Conservation (phyloP, 495 filamentous ascomycete species). For the Penicillium parvum region DNA sequence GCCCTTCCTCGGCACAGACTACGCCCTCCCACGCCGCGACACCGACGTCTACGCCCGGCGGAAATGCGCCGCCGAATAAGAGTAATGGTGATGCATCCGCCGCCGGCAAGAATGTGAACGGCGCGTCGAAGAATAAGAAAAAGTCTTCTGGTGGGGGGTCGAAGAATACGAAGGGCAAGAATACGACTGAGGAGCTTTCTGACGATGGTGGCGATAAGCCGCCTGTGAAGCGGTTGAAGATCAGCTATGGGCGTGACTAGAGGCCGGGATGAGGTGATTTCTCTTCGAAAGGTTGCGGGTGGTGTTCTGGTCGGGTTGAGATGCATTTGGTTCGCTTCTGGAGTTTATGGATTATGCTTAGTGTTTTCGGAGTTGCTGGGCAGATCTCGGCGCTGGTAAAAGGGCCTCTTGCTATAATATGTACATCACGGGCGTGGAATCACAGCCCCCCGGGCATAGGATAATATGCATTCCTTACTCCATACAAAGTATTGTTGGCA, state of each 20-base stretch:
- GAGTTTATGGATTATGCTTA: conserved; percentile 13
- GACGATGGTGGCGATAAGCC: conserved; percentile 45
- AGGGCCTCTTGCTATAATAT: neutral
- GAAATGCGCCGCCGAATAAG: conserved; percentile 24
- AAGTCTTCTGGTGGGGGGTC: conserved; percentile 30
- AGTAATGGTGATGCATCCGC: conserved; percentile 27
- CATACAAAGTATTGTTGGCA: neutral
- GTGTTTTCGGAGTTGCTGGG: neutral
- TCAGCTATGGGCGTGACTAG: conserved; percentile 47
- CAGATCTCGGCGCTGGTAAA: neutral
- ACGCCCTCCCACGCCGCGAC: conserved; percentile 50
- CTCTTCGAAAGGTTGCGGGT: too few relatives aligned
- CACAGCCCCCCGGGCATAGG: too few relatives aligned
- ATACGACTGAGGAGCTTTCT: conserved; percentile 35
- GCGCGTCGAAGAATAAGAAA: conserved; percentile 46
- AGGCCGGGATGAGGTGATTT: neutral
- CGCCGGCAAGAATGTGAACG: conserved; percentile 12
- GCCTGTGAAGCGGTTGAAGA: conserved; percentile 47
- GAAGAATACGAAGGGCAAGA: conserved; percentile 31
- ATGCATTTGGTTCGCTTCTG: too few relatives aligned
- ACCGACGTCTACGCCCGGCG: conserved; percentile 40
- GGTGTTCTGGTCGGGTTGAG: conserved; percentile 6
- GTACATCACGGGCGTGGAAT: neutral
- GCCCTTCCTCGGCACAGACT: conserved; percentile 44
- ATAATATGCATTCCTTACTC: neutral